Conservation (phyloP, 2,329 filamentous ascomycete genomes). For the Paracoccidioides lutzii region DNA sequence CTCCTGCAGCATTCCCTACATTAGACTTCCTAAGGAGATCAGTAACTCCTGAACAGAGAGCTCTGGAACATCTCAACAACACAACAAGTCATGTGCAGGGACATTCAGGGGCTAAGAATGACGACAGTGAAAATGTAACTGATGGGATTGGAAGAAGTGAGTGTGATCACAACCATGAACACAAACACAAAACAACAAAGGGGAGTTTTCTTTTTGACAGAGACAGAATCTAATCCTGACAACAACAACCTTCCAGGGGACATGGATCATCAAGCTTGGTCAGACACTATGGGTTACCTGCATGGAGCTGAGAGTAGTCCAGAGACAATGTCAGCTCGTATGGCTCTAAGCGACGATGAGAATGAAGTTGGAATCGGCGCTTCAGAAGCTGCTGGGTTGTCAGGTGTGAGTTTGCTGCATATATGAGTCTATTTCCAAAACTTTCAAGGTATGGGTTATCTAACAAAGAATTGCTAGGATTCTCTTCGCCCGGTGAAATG, state of each 20-base stretch:
- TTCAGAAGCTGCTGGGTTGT: background rate
- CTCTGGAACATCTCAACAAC: background rate
- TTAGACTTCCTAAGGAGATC: slow-evolving; percentile 11
- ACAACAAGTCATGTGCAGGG: background rate
- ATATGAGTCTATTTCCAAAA: background rate
- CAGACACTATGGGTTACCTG: background rate
- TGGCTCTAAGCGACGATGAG: background rate
- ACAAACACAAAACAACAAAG: no score
- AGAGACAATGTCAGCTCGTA: background rate
- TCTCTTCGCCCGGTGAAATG: slow-evolving; percentile 16
- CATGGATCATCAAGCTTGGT: background rate
- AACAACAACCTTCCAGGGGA: background rate
- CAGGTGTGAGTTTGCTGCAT: background rate
- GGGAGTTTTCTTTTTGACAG: background rate
- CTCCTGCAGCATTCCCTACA: slow-evolving; percentile 32
- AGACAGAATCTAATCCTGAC: background rate
- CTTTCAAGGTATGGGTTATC: background rate
- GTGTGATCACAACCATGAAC: no score
- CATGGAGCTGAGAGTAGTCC: background rate
- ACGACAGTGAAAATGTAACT: background rate
- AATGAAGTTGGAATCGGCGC: background rate
- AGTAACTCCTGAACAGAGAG: background rate
- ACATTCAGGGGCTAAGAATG: background rate
- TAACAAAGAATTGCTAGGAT: background rate
- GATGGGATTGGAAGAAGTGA: background rate